Base-by-base conservation (phyloP, 768 basidiomycete species). In the Macrolepiota fuliginosa region DNA sequence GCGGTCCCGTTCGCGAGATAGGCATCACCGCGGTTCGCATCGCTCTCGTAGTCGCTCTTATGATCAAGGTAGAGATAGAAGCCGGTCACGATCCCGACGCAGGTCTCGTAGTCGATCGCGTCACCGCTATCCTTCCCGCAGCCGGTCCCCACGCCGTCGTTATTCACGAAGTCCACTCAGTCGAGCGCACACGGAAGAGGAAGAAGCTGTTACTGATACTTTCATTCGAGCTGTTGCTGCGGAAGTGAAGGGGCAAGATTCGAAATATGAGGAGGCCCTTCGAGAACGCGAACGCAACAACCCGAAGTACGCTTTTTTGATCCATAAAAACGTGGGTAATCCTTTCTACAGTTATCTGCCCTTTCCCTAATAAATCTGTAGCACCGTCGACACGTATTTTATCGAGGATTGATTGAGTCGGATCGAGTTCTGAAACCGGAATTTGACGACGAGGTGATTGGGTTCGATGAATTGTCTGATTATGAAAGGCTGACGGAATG, bases 211-310 rank as follows among this genome's bases (percentile, higher is more conserved):
- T 15, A 91, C 91, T 4, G 91, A 94, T 59, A 84, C 83, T 12
- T 96, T 98, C 67, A 89, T 99, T 62, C 83, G 87, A 50, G 91
- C 90, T 13, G 94, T 97, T 4, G 94, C 94, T 19, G 83, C 83
- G 2, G 90, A 94, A 72, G 87, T 97, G 11, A 87, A 86, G 68
- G 88, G 90, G 0, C 91, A 94, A 70, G 95, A 89, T 35, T 70
- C 76, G 4, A 83, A 85, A 56, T 96, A 92, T 66, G 94, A 93
- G 68, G 81, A 86, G 52, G 83, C 80, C 32, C 76, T 98, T 61
- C 81, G 81, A 66, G 88, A 89, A 57, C 83, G 89, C 57, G 95
- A 98, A 73, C 85, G 79, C 62, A 80, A 83, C 57, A 96, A 96
- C 70, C 80, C 89, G 1, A 93, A 91, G 72, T 98, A 90, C 70